Evolutionary conservation across 257 asterid genomes (phyloP).

Genomic region (Gardenia jasminoides): DNA sequence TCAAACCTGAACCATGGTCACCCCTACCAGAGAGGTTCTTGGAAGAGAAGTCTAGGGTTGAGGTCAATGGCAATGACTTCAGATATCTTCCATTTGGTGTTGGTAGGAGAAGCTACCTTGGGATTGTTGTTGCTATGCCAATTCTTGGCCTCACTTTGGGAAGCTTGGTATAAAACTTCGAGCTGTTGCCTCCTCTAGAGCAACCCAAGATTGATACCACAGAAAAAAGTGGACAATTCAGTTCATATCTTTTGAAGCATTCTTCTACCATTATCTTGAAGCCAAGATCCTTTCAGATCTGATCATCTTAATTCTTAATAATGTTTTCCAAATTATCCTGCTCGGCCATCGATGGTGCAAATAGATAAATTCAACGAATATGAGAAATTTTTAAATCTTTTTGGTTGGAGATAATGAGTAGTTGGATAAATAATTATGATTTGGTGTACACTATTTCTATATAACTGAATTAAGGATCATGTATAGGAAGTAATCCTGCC

Average conservation of each 20-base stretch:
- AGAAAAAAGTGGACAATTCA: slow-evolving; percentile 77
- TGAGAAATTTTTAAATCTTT: not conserved
- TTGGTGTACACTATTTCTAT: not conserved
- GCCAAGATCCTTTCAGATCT: slow-evolving; percentile 38
- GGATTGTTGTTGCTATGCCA: slow-evolving; percentile 78
- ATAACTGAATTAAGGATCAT: no score
- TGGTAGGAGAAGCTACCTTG: slow-evolving; percentile 89
- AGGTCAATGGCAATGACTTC: slow-evolving; percentile 75
- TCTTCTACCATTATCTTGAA: slow-evolving; percentile 63
- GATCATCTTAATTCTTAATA: not conserved
- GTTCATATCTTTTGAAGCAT: slow-evolving; percentile 71
- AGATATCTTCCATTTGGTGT: slow-evolving; percentile 75
- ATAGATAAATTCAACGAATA: no score
- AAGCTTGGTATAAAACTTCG: slow-evolving; percentile 76
- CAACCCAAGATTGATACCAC: slow-evolving; percentile 63
- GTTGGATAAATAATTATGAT: not conserved
- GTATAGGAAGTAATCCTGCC: no score
- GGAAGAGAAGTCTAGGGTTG: slow-evolving; percentile 75
- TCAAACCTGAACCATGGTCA: no score
- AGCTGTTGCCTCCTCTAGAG: slow-evolving; percentile 78
- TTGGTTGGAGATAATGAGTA: not conserved
- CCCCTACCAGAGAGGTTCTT: slow-evolving; percentile 79
- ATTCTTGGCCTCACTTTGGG: slow-evolving; percentile 76
- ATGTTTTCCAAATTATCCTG: no score
- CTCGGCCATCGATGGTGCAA: no score